Evolutionary conservation across 75 land plant species (phyloP).

Genomic region (Pinus albicaulis): DNA sequence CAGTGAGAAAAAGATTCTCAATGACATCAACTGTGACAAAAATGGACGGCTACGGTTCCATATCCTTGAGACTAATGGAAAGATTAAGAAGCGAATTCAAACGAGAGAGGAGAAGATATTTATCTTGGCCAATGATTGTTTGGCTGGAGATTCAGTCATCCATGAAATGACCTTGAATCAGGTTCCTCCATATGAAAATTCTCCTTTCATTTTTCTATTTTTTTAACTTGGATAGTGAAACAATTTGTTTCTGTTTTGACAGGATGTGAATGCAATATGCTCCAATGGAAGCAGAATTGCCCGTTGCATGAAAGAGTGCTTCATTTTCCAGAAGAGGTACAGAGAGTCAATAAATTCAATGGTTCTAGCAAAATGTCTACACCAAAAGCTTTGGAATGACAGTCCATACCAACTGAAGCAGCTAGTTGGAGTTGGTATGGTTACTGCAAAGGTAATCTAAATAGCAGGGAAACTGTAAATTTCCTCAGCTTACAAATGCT

Average conservation of each 20-base stretch:
- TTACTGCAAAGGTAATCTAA: constrained; percentile 88
- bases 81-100: constrained; percentile 87
- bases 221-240: constrained; percentile 1
- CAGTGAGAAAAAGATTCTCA: constrained; percentile 88
- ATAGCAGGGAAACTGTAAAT: neutral
- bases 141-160: constrained; percentile 86
- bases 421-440: constrained; percentile 90
- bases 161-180: constrained; percentile 90
- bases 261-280: constrained; percentile 87
- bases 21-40: constrained; percentile 83
- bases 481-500: neutral
- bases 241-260: constrained; percentile 23
- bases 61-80: constrained; percentile 75
- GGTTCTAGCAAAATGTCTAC: constrained; percentile 74
- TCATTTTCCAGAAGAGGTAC: constrained; percentile 70
- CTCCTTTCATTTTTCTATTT: neutral
- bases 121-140: constrained; percentile 86
- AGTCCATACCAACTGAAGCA: constrained; percentile 94
- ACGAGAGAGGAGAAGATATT: constrained; percentile 93
- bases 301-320: constrained; percentile 94
- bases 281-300: constrained; percentile 84
- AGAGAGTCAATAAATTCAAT: constrained; percentile 65
- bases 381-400: constrained; percentile 93
- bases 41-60: constrained; percentile 81
- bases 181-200: constrained; percentile 34